phyloP scores from a whole-genome alignment of 495 filamentous ascomycete genomes.

The Aspergillus steynii region DNA sequence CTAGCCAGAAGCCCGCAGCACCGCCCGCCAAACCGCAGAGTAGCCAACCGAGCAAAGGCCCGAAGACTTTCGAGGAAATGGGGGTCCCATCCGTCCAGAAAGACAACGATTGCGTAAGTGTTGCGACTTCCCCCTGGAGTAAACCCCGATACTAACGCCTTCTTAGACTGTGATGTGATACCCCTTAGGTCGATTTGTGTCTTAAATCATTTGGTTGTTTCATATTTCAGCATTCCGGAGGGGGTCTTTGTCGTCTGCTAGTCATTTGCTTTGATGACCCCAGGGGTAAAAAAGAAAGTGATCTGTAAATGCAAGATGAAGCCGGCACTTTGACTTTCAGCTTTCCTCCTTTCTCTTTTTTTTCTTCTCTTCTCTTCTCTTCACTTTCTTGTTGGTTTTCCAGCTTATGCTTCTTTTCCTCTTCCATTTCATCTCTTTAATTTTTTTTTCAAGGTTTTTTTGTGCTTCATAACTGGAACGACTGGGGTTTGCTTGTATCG shows the following conservation, averaged over 20 bases:
- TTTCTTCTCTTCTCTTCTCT: constrained; percentile 12
- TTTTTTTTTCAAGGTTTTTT: neutral
- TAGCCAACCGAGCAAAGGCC: constrained; percentile 71
- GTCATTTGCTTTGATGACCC: neutral
- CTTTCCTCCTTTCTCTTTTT: constrained; percentile 11
- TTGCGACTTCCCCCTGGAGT: constrained; percentile 5
- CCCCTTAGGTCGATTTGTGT: constrained; percentile 26
- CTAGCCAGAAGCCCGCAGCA: constrained; percentile 32
- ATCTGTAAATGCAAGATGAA: neutral
- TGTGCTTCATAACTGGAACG: neutral
- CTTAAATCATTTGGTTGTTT: constrained; percentile 15
- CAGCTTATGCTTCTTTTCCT: neutral
- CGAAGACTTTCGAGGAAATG: constrained; percentile 98
- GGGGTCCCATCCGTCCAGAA: constrained; percentile 79
- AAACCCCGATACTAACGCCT: constrained; percentile 25
- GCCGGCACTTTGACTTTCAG: constrained; percentile 7
- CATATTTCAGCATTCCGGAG: constrained; percentile 1
- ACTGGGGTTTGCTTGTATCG: neutral
- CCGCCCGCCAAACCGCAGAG: constrained; percentile 27
- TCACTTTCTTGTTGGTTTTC: neutral
- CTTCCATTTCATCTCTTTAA: neutral
- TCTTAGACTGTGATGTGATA: constrained; percentile 64
- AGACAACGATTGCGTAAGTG: constrained; percentile 88
- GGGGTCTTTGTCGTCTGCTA: constrained; percentile 1
- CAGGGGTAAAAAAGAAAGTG: neutral